Evolutionary conservation across 495 filamentous ascomycete genomes (phyloP).

Genomic region (Thermothielavioides terrestris): DNA sequence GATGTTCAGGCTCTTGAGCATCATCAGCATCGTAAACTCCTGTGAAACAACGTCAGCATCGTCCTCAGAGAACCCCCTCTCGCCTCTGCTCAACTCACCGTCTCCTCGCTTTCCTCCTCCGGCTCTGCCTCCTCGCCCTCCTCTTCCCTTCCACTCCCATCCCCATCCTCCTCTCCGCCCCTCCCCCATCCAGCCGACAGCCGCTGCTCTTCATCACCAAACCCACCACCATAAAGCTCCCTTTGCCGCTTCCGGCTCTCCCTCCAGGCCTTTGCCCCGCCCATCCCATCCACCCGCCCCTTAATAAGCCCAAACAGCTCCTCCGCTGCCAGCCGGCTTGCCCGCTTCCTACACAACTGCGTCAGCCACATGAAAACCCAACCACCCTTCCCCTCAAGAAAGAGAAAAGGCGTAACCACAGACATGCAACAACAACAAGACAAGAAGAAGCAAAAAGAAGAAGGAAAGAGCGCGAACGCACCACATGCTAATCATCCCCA

Average conservation of each 20-base stretch:
- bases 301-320: constrained; percentile 24
- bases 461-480: no score
- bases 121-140: constrained; percentile 2
- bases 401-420: no score
- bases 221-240: not conserved
- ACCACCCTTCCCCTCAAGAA: no score
- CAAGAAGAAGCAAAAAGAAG: no score
- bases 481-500: not conserved
- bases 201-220: not conserved
- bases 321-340: constrained; percentile 22
- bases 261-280: constrained; percentile 21
- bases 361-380: not conserved
- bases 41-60: constrained; percentile 13
- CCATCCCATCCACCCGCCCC: constrained; percentile 21
- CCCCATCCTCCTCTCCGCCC: not conserved
- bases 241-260: constrained; percentile 11
- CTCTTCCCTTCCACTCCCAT: not conserved
- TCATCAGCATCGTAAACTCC: constrained; percentile 27
- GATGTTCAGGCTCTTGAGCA: constrained; percentile 28
- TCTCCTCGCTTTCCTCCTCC: constrained; percentile 9
- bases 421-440: no score
- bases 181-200: not conserved
- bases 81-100: constrained; percentile 4
- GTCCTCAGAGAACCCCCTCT: not conserved
- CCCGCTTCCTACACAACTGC: constrained; percentile 5